Conservation (phyloP, 75 land plant genomes). For the Azolla pinnata region DNA sequence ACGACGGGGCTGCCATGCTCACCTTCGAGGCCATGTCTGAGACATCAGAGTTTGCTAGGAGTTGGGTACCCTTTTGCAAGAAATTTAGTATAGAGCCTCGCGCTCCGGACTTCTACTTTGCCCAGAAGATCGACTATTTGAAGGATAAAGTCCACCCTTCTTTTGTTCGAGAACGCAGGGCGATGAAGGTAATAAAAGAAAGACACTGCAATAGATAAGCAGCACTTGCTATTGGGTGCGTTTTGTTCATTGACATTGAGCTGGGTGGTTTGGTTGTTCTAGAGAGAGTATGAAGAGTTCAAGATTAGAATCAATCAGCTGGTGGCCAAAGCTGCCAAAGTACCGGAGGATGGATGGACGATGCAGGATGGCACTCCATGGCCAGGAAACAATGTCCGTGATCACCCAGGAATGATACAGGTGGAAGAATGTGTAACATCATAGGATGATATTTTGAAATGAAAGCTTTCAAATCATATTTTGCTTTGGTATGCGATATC, state of each 20-base stretch:
- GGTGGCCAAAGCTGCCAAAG: slow-evolving; percentile 56
- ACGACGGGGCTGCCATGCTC: slow-evolving; percentile 75
- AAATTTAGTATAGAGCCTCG: slow-evolving; percentile 55
- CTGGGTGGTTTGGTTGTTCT: slow-evolving; percentile 4
- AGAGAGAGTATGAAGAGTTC: slow-evolving; percentile 84
- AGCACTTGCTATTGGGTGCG: neutral
- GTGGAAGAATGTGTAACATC: slow-evolving; percentile 15
- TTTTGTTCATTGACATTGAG: neutral
- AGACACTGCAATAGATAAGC: neutral
- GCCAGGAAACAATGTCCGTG: slow-evolving; percentile 59
- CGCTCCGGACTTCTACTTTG: slow-evolving; percentile 63
- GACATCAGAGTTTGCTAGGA: slow-evolving; percentile 59
- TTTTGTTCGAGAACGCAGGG: slow-evolving; percentile 57
- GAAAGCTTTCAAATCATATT: no score
- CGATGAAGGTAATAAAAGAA: slow-evolving; percentile 47
- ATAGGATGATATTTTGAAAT: no score
- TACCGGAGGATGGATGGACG: slow-evolving; percentile 62
- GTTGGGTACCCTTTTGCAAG: slow-evolving; percentile 75
- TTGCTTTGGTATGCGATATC: neutral
- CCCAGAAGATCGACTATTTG: slow-evolving; percentile 63
- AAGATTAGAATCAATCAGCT: slow-evolving; percentile 63
- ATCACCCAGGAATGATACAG: slow-evolving; percentile 80
- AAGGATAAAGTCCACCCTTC: slow-evolving; percentile 52
- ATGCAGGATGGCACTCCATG: slow-evolving; percentile 75
- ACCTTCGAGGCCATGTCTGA: slow-evolving; percentile 72